A percentile compares a stretch with the other conserved stretches of the same genome.
phyloP scores from a whole-genome alignment of 495 filamentous ascomycete species.

The Zalerion maritima region DNA sequence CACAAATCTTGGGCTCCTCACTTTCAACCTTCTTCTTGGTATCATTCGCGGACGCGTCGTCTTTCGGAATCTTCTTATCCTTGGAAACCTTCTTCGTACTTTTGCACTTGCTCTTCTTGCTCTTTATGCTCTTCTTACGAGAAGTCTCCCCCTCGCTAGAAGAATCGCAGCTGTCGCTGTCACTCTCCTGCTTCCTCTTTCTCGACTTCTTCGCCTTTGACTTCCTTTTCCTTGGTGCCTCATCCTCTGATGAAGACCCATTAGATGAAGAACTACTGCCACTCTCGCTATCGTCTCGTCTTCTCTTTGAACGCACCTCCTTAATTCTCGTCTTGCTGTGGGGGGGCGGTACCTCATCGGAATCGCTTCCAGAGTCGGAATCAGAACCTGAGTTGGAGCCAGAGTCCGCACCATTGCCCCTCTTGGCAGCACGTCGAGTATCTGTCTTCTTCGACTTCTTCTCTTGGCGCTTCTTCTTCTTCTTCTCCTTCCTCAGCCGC shows the following conservation, averaged over 20 bases:
- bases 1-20: neutral
- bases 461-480: slow-evolving; percentile 14
- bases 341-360: too few relatives aligned
- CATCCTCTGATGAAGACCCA: slow-evolving; percentile 8
- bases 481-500: slow-evolving; percentile 19
- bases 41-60: slow-evolving; percentile 4
- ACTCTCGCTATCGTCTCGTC: slow-evolving; percentile 7
- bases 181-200: slow-evolving; percentile 5
- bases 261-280: slow-evolving; percentile 6
- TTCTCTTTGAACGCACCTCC: slow-evolving; percentile 9
- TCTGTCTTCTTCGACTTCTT: slow-evolving; percentile 14
- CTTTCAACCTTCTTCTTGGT: slow-evolving; percentile 7
- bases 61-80: slow-evolving; percentile 3
- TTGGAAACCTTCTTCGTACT: slow-evolving; percentile 5
- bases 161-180: slow-evolving; percentile 2
- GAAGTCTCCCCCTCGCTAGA: slow-evolving; percentile 4
- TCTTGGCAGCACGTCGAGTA: too few relatives aligned
- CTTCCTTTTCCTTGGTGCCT: slow-evolving; percentile 4
- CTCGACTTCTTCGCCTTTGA: slow-evolving; percentile 8
- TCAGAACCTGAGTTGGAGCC: too few relatives aligned
- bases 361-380: too few relatives aligned
- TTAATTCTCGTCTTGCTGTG: slow-evolving; percentile 13
- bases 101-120: slow-evolving; percentile 2
- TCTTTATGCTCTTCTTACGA: slow-evolving; percentile 1
- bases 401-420: too few relatives aligned